phyloP scores from a whole-genome alignment of 192 early-diverging fungal genomes.

The Entophlyctis luteolus region DNA sequence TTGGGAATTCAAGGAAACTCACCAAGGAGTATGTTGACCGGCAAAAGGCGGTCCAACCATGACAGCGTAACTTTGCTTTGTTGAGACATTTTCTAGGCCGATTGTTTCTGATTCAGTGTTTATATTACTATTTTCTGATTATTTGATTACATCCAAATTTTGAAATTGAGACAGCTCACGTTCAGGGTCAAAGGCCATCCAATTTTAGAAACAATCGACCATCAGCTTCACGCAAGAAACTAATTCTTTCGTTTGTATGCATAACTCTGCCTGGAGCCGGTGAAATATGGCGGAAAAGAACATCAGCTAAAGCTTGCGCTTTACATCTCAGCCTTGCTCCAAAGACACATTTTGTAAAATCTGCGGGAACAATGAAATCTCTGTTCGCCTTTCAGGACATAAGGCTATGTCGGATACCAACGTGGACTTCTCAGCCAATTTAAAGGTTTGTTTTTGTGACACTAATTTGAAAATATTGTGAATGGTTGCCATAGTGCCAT shows the following conservation, averaged over 20 bases:
- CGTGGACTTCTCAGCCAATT: not conserved
- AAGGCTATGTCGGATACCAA: not conserved
- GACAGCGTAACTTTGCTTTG: conserved; percentile 5
- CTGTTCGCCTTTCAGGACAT: not conserved
- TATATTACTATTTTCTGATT: not conserved
- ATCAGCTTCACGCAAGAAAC: not conserved
- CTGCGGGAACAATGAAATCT: not conserved
- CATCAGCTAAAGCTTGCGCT: conserved; percentile 18
- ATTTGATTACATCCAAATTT: not conserved
- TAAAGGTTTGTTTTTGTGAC: not conserved
- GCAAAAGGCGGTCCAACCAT: conserved; percentile 21
- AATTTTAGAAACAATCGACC: not conserved
- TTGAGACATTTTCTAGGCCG: not conserved
- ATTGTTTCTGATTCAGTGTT: not conserved
- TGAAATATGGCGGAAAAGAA: not conserved
- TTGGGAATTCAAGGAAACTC: not conserved
- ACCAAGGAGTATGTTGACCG: conserved; percentile 17
- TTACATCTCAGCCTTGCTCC: conserved; percentile 11
- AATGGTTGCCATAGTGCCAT: conserved; percentile 34
- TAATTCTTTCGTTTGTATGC: conserved; percentile 36
- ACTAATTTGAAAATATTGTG: too few relatives aligned
- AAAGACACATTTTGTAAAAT: not conserved
- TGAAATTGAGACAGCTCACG: not conserved
- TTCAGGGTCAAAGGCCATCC: not conserved
- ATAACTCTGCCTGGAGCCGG: conserved; percentile 35